Evolutionary conservation across 495 filamentous ascomycete genomes (phyloP), one percentile per base, ranked within the genome.

Genomic region (Parmelia sp.): DNA sequence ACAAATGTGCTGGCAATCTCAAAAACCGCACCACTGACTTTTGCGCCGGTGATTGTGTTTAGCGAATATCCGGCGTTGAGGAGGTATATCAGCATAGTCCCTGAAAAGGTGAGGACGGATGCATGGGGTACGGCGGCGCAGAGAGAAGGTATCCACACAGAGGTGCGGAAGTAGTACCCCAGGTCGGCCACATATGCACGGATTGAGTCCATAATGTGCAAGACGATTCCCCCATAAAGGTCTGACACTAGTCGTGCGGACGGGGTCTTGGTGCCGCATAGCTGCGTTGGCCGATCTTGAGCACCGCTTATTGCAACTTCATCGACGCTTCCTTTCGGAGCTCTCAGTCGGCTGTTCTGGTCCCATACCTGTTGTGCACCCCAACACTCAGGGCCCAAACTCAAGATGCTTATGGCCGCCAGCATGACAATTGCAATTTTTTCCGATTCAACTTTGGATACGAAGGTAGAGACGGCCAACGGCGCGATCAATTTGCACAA

Each of bases 401-500:
- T 62, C 33, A 39, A 66, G 1, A 62, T 64, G 63, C 76, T 76
- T 61, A 79, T 9, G 5, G 68, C 70, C n/a, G 76, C 61, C 4
- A 82, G 76, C 23, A 76, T 77, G 64, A 80, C 70, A 9, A 84
- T 78, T 10, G 82, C 83, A 9, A 80, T 63, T 25, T 67, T 74
- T 6, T 77, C 76, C 3, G 80, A 84, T 12, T 75, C 66, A 11
- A 73, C 74, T 33, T 75, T 75, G 27, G 75, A 78, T 39, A 78
- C 72, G 31, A 85, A 63, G 8, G 77, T 47, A 4, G 84, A 81
- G 33, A 87, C 80, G 23, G 79, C 71, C 0, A 87, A 69, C 0
- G 86, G 87, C 0, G 80, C 85, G 17, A 84, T 53, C 11, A 89
- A 78, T 69, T 90, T 89, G 77, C 87, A 90, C 47, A 85, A 72